A percentile compares a stretch with the other conserved stretches of the same genome.
These are phyloP conservation scores for Suillus spraguei DNA, from an alignment of 768 basidiomycete species.

Conservation along the genomic window DNA sequence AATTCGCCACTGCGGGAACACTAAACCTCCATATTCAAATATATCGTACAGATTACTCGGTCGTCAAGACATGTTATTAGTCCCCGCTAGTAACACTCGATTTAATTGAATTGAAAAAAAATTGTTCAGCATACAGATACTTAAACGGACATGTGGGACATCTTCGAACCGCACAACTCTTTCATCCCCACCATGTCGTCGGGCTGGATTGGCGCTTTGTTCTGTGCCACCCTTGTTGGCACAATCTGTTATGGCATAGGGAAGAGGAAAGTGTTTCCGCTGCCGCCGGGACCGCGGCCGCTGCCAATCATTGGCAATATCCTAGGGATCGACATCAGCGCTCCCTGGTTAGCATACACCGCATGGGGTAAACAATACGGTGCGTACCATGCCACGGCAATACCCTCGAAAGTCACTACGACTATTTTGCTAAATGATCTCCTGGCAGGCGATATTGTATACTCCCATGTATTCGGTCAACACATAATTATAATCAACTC, in stretches of 20 bases:
- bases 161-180: neutral
- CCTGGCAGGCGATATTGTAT: constrained; percentile 28
- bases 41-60: neutral
- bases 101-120: neutral
- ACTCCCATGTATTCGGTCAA: constrained; percentile 25
- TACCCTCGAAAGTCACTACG: too few relatives aligned
- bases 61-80: too few relatives aligned
- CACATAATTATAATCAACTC: constrained; percentile 32
- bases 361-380: constrained; percentile 24
- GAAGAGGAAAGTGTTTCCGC: constrained; percentile 13
- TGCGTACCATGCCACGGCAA: neutral
- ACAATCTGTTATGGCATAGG: constrained; percentile 8
- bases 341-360: constrained; percentile 25
- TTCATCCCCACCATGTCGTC: constrained; percentile 2
- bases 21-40: neutral
- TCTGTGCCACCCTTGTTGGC: constrained; percentile 15
- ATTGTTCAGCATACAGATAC: neutral
- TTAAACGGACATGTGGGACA: neutral
- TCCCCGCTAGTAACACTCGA: too few relatives aligned
- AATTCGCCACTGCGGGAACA: too few relatives aligned
- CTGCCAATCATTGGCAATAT: constrained; percentile 25
- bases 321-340: constrained; percentile 13
- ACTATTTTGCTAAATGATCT: neutral
- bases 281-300: constrained; percentile 25
- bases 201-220: constrained; percentile 16